These are phyloP conservation scores for Drosera spatulata DNA, from an alignment of 179 eudicot species.

Conservation along the genomic window DNA sequence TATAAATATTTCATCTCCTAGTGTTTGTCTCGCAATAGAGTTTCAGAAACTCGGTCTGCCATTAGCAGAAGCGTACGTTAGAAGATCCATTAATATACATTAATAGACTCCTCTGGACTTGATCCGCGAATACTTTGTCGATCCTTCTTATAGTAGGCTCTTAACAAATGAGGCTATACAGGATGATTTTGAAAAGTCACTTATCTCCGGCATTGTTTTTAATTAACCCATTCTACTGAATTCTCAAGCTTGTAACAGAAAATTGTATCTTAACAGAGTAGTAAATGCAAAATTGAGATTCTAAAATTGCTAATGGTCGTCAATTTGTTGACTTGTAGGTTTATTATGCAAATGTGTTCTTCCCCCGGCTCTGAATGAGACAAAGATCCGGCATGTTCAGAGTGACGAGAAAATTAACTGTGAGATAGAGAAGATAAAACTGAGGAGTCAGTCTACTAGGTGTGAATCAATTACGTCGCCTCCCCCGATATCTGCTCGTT, in stretches of 20 bases:
- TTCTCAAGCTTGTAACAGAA: too few relatives aligned
- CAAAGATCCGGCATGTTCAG: slow-evolving; percentile 51
- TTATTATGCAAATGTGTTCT: slow-evolving; percentile 82
- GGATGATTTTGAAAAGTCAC: too few relatives aligned
- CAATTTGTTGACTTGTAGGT: slow-evolving; percentile 23
- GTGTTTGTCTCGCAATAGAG: too few relatives aligned
- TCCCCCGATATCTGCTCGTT: slow-evolving; percentile 18
- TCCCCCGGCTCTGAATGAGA: slow-evolving; percentile 68
- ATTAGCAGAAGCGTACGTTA: too few relatives aligned
- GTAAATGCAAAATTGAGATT: not conserved
- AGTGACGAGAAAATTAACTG: slow-evolving; percentile 20
- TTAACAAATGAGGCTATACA: too few relatives aligned
- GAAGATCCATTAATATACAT: too few relatives aligned
- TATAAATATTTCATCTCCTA: slow-evolving; percentile 6
- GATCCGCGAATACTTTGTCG: too few relatives aligned
- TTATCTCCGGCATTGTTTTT: too few relatives aligned
- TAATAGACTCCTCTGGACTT: too few relatives aligned
- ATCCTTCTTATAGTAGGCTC: too few relatives aligned
- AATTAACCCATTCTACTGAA: too few relatives aligned
- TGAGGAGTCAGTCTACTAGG: slow-evolving; percentile 55
- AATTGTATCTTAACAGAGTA: not conserved
- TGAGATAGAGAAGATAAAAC: slow-evolving; percentile 39
- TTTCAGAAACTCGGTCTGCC: too few relatives aligned
- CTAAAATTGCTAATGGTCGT: not conserved
- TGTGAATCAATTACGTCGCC: slow-evolving; percentile 26